Evolutionary conservation across 1,284 basidiomycete genomes (phyloP).

Genomic region (Sporisorium sorghi): DNA sequence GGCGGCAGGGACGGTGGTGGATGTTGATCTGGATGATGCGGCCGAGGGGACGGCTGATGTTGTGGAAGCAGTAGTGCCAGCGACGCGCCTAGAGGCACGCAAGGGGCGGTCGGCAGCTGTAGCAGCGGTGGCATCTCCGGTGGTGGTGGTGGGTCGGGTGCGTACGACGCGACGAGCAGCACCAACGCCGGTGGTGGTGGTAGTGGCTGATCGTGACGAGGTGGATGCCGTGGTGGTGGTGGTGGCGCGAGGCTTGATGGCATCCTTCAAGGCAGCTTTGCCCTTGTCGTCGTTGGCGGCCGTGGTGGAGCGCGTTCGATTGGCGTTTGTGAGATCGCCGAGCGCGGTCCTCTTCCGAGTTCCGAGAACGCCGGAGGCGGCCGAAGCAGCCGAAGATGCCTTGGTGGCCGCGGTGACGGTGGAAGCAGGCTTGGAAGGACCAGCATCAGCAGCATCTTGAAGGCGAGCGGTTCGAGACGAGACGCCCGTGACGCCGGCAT

Average conservation of each 20-base stretch:
- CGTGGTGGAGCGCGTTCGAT: slow-evolving; percentile 43
- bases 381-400: slow-evolving; percentile 24
- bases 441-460: slow-evolving; percentile 43
- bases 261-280: slow-evolving; percentile 47
- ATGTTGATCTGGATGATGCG: slow-evolving; percentile 30
- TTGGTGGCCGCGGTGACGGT: slow-evolving; percentile 40
- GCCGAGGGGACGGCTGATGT: slow-evolving; percentile 33
- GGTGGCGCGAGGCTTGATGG: slow-evolving; percentile 49
- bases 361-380: slow-evolving; percentile 53
- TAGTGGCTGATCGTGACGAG: slow-evolving; percentile 36
- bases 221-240: slow-evolving; percentile 31
- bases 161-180: slow-evolving; percentile 52
- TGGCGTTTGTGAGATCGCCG: slow-evolving; percentile 67
- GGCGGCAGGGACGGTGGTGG: slow-evolving; percentile 15
- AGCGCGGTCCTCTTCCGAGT: slow-evolving; percentile 67
- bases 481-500: slow-evolving; percentile 34
- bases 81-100: slow-evolving; percentile 40
- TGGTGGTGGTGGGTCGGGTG: slow-evolving; percentile 36
- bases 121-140: slow-evolving; percentile 18
- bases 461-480: slow-evolving; percentile 28
- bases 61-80: slow-evolving; percentile 32
- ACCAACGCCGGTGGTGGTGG: slow-evolving; percentile 34
- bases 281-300: slow-evolving; percentile 45
- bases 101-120: slow-evolving; percentile 39
- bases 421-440: slow-evolving; percentile 49